Conservation (phyloP, 139 green algal species). For the Desmodesmus armatus region DNA sequence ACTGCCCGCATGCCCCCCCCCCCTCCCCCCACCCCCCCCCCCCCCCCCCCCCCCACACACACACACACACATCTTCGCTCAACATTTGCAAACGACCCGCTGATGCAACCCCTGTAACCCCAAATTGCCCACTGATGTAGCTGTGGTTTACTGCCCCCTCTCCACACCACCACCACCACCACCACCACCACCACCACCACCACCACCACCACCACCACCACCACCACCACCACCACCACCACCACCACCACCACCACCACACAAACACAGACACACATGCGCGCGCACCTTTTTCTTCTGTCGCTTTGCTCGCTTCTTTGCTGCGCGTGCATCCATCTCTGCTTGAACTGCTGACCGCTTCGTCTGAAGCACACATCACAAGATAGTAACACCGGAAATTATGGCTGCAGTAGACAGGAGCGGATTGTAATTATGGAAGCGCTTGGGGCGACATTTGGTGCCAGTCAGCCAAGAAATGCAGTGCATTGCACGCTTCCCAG, state of each 20-base stretch:
- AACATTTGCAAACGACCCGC: no score
- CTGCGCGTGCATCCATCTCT: conserved; percentile 21
- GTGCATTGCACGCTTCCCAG: background rate
- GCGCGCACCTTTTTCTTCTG: conserved; percentile 37
- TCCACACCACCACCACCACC: background rate
- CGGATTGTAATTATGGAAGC: no score
- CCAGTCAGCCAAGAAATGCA: background rate
- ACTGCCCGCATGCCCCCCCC: no score
- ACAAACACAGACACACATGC: background rate
- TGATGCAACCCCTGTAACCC: no score
- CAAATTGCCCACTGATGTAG: no score
- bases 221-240: background rate
- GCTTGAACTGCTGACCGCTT: conserved; percentile 28
- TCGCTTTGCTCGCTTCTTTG: conserved; percentile 43
- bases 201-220: background rate
- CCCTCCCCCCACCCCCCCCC: no score
- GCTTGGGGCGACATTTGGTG: background rate
- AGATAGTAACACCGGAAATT: no score
- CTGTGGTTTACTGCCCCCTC: background rate
- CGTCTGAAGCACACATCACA: conserved; percentile 12
- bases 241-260: background rate
- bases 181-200: background rate
- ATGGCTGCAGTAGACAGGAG: no score
- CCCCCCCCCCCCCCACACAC: no score
- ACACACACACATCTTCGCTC: no score